Percentiles rank a stretch among this genome's conserved stretches.
Conservation (phyloP, 768 basidiomycete genomes). For the Tylopilus plumbeoviolaceoides region DNA sequence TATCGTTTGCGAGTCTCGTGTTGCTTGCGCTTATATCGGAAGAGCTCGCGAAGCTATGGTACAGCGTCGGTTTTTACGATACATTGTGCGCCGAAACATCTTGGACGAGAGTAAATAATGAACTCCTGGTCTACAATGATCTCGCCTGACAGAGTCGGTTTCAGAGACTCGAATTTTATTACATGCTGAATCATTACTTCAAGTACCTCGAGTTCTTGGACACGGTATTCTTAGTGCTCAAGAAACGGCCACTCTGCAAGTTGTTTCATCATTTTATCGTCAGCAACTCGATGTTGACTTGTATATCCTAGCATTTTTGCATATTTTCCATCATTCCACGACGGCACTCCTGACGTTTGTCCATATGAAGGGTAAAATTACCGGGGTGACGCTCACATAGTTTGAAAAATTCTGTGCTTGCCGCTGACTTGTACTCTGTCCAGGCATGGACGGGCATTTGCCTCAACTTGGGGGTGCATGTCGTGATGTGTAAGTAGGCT, state of each 20-base stretch:
- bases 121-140: conserved; percentile 26
- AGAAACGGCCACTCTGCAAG: conserved; percentile 94
- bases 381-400: conserved; percentile 50
- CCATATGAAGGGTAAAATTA: conserved; percentile 85
- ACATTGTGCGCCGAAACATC: conserved; percentile 69
- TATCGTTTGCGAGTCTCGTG: conserved; percentile 76
- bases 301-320: conserved; percentile 70
- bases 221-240: conserved; percentile 92
- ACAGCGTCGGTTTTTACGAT: conserved; percentile 66
- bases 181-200: conserved; percentile 97
- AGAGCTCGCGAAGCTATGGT: conserved; percentile 74
- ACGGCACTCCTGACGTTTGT: conserved; percentile 91
- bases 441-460: conserved; percentile 90
- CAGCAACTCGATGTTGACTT: background rate
- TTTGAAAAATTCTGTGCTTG: background rate
- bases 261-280: conserved; percentile 4
- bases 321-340: conserved; percentile 97
- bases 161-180: conserved; percentile 88
- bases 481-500: conserved; percentile 90
- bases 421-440: conserved; percentile 1
- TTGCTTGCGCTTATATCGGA: conserved; percentile 79
- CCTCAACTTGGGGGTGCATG: conserved; percentile 87
- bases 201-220: conserved; percentile 94
- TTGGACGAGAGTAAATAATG: conserved; percentile 81
- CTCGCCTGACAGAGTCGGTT: conserved; percentile 1